phyloP scores from a whole-genome alignment of 129 eudicot species.

The Dittrichia graveolens region DNA sequence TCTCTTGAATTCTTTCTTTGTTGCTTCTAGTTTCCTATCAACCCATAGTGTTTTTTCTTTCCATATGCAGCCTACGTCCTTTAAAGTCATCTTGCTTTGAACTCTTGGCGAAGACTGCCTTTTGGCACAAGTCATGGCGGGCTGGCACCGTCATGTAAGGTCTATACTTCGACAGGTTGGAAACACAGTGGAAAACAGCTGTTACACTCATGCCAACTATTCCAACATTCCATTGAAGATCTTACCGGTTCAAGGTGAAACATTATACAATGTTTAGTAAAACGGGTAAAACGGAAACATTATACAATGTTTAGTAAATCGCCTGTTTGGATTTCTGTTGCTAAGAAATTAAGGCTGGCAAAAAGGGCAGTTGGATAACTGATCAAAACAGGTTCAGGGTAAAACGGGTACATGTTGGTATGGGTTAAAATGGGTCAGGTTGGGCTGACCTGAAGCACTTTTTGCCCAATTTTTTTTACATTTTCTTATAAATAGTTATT shows the following conservation, averaged over 20 bases:
- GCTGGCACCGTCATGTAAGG: conserved; percentile 76
- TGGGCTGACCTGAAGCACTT: neutral
- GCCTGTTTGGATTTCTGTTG: neutral
- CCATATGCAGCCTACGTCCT: conserved; percentile 10
- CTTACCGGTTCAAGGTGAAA: conserved; percentile 50
- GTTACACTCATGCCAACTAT: conserved; percentile 38
- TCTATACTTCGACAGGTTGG: conserved; percentile 62
- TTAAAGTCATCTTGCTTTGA: conserved; percentile 19
- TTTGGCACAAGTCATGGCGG: conserved; percentile 57
- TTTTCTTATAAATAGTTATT: neutral
- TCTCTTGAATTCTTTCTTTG: neutral
- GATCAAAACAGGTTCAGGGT: neutral
- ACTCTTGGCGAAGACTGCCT: conserved; percentile 22
- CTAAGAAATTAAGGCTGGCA: neutral
- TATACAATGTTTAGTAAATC: conserved; percentile 17
- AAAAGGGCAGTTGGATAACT: neutral
- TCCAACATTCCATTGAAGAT: conserved; percentile 56
- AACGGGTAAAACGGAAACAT: no score
- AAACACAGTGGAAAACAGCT: conserved; percentile 52
- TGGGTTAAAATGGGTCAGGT: neutral
- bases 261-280: conserved; percentile 10
- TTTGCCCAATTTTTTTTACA: neutral
- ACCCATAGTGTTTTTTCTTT: neutral
- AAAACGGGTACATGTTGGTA: no score
- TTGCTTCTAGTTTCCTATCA: neutral